Evolutionary conservation across 2,329 filamentous ascomycete species (phyloP).

Genomic region (Coccinonectria pachysandricola): DNA sequence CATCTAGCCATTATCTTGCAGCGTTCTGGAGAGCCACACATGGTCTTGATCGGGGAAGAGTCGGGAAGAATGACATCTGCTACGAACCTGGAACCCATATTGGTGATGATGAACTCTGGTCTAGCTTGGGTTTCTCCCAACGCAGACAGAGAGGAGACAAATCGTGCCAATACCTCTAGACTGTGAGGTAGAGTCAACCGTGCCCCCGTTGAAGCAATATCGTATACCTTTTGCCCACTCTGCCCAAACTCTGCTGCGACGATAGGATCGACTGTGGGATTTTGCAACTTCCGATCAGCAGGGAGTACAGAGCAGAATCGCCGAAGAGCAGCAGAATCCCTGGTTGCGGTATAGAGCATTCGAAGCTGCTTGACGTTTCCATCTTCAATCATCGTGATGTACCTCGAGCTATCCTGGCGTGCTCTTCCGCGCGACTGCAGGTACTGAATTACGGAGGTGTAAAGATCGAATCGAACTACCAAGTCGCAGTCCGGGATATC

Average conservation of each 20-base stretch:
- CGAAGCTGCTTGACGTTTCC: conserved; percentile 52
- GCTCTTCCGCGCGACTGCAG: conserved; percentile 87
- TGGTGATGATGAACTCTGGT: conserved; percentile 52
- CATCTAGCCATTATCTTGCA: conserved; percentile 76
- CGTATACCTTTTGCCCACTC: conserved; percentile 39
- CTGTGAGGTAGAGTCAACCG: conserved; percentile 70
- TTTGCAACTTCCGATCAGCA: conserved; percentile 50
- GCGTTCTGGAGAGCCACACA: conserved; percentile 50
- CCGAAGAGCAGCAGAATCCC: conserved; percentile 55
- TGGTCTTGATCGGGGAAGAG: conserved; percentile 58
- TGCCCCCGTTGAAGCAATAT: conserved; percentile 58
- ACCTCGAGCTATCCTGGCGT: conserved; percentile 65
- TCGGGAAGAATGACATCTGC: conserved; percentile 75
- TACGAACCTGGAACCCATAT: conserved; percentile 48
- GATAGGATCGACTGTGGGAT: conserved; percentile 10
- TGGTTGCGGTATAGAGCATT: conserved; percentile 47
- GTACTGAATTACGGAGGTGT: conserved; percentile 84
- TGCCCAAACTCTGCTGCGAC: conserved; percentile 11
- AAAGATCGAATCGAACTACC: conserved; percentile 72
- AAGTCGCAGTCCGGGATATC: conserved; percentile 60
- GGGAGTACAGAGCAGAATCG: conserved; percentile 67
- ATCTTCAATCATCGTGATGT: conserved; percentile 72
- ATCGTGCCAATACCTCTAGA: conserved; percentile 60
- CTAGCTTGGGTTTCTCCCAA: conserved; percentile 22
- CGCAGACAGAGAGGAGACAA: conserved; percentile 51